A percentile compares a stretch with the other conserved stretches of the same genome.
Evolutionary conservation across 179 eudicot species (phyloP).

Genomic region (Spergularia azorica): DNA sequence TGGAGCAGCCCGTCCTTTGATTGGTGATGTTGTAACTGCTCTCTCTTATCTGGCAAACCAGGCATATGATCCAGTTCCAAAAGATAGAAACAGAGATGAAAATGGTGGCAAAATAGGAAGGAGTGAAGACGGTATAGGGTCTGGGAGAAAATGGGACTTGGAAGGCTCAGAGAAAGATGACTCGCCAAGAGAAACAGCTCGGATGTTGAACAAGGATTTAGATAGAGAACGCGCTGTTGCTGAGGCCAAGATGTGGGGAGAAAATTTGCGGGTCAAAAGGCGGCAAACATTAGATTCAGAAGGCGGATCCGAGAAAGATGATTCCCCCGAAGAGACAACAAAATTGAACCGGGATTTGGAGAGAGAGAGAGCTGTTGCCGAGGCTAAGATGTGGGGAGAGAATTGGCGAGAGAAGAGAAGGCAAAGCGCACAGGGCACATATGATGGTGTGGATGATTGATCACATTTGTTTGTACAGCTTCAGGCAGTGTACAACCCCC

Average conservation of each 20-base stretch:
- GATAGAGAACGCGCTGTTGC: conserved; percentile 88
- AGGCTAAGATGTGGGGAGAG: conserved; percentile 94
- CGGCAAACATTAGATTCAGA: conserved; percentile 68
- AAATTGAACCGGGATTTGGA: conserved; percentile 58
- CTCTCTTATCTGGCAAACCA: conserved; percentile 84
- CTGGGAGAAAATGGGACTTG: conserved; percentile 68
- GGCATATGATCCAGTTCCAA: conserved; percentile 47
- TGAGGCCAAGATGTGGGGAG: conserved; percentile 96
- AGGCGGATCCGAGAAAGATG: conserved; percentile 75
- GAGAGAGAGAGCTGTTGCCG: conserved; percentile 85
- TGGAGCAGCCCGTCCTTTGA: conserved; percentile 82
- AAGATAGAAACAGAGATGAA: conserved; percentile 46
- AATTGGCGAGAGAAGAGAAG: conserved; percentile 65
- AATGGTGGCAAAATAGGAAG: conserved; percentile 53
- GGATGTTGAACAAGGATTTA: conserved; percentile 55
- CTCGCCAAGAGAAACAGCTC: conserved; percentile 64
- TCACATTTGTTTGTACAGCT: conserved; percentile 15
- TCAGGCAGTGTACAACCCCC: conserved; percentile 33
- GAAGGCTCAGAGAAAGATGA: conserved; percentile 85
- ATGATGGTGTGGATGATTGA: conserved; percentile 39
- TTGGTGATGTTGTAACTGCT: conserved; percentile 90
- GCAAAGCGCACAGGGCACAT: conserved; percentile 54
- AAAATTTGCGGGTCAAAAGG: conserved; percentile 63
- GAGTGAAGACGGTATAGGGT: conserved; percentile 62
- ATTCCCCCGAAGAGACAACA: conserved; percentile 64